phyloP scores from a whole-genome alignment of 805 yeast species.

The Tetrapisispora iriomotensis region DNA sequence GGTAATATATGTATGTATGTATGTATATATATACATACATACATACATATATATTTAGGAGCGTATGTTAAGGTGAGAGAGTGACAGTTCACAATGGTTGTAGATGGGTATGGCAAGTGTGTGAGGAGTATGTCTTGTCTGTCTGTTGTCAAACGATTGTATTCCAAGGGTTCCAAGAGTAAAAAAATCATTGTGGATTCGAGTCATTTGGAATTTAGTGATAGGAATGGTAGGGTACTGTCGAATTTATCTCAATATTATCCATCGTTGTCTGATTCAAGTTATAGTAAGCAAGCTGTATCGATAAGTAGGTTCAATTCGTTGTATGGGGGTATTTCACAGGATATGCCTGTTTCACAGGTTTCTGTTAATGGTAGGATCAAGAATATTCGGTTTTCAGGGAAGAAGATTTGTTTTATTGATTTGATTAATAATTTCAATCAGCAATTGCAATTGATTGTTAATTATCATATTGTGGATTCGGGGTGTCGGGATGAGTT shows the following conservation, averaged over 20 bases:
- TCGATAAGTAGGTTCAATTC: too few species aligned
- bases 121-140: too few species aligned
- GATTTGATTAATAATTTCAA: constrained; percentile 13
- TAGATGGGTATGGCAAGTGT: too few species aligned
- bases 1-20: too few species aligned
- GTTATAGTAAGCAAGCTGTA: too few species aligned
- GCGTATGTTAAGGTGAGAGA: too few species aligned
- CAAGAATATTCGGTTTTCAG: constrained; percentile 22
- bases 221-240: constrained; percentile 14
- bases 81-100: too few species aligned
- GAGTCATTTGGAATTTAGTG: constrained; percentile 14
- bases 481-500: not conserved
- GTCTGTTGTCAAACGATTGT: not conserved
- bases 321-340: too few species aligned
- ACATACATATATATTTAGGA: too few species aligned
- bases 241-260: constrained; percentile 12
- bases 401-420: constrained; percentile 28
- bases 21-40: too few species aligned
- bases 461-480: constrained; percentile 9
- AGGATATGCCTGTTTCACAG: constrained; percentile 1
- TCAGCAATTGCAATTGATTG: constrained; percentile 17
- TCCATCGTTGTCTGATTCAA: constrained; percentile 24
- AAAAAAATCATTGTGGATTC: constrained; percentile 10
- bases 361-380: constrained; percentile 18
- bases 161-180: not conserved